Evolutionary conservation across 495 filamentous ascomycete genomes (phyloP).

Genomic region (Hyaloscypha bicolor): DNA sequence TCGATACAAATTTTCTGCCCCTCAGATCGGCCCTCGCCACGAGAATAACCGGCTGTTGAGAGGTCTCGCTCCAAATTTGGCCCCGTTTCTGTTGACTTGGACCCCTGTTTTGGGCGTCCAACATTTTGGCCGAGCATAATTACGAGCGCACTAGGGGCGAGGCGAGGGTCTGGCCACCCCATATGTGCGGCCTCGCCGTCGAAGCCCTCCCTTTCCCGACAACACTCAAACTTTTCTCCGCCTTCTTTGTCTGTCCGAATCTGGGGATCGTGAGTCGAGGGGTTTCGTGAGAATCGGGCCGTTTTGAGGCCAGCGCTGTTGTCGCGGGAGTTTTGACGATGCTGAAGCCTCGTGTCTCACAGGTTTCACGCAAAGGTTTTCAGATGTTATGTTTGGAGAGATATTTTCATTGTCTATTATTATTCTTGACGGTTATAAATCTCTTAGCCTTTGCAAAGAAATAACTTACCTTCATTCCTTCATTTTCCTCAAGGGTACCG

Average conservation of each 20-base stretch:
- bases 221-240: neutral
- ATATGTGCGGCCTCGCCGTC: neutral
- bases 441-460: neutral
- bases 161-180: neutral
- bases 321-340: neutral
- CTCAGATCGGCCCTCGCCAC: neutral
- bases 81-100: neutral
- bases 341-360: neutral
- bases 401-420: neutral
- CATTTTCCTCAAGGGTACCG: too few species aligned
- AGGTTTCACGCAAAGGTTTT: neutral
- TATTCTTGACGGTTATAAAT: neutral
- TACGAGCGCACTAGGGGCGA: neutral
- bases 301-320: neutral
- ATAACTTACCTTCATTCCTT: neutral
- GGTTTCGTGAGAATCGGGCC: neutral
- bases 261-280: neutral
- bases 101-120: neutral
- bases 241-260: neutral
- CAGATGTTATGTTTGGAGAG: neutral
- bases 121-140: slow-evolving; percentile 1
- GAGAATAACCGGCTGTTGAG: neutral
- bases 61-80: neutral
- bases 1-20: neutral
- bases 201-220: neutral